Evolutionary conservation across 1,284 basidiomycete genomes (phyloP).

Genomic region (Cryptococcus sp.): DNA sequence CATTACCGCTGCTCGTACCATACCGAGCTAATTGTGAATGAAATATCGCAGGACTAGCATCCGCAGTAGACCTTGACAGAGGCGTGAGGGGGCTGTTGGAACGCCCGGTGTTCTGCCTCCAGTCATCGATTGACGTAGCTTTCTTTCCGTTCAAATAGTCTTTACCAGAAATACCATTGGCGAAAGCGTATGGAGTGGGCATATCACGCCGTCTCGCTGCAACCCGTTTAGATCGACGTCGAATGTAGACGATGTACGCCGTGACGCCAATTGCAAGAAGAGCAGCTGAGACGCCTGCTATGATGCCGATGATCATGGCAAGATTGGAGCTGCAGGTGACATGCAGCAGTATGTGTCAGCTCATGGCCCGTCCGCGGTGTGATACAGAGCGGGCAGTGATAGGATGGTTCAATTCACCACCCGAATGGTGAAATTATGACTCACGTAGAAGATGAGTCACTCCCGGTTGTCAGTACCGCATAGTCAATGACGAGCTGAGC

Average conservation of each 20-base stretch:
- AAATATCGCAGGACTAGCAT: background rate
- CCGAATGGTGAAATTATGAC: background rate
- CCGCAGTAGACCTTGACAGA: background rate
- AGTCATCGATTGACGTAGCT: background rate
- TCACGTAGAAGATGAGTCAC: constrained; percentile 1
- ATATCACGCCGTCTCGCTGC: background rate
- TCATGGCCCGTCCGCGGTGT: no score
- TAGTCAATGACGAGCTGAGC: constrained; percentile 34
- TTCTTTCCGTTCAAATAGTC: background rate
- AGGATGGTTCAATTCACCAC: no score
- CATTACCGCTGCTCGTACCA: background rate
- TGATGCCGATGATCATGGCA: constrained; percentile 12
- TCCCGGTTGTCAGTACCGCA: constrained; percentile 19
- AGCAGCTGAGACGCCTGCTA: constrained; percentile 17
- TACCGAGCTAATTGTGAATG: no score
- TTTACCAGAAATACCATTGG: constrained; percentile 11
- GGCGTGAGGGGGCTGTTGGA: constrained; percentile 3
- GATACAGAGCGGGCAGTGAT: no score
- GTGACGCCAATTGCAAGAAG: constrained; percentile 22
- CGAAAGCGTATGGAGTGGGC: constrained; percentile 16
- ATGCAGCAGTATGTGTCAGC: background rate
- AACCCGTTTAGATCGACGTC: background rate
- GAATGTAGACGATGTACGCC: constrained; percentile 13
- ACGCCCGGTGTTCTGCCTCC: constrained; percentile 5
- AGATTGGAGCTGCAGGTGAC: background rate